These are phyloP conservation scores for Coemansia umbellata DNA, from an alignment of 192 early-diverging fungal genomes.

Conservation along the genomic window DNA sequence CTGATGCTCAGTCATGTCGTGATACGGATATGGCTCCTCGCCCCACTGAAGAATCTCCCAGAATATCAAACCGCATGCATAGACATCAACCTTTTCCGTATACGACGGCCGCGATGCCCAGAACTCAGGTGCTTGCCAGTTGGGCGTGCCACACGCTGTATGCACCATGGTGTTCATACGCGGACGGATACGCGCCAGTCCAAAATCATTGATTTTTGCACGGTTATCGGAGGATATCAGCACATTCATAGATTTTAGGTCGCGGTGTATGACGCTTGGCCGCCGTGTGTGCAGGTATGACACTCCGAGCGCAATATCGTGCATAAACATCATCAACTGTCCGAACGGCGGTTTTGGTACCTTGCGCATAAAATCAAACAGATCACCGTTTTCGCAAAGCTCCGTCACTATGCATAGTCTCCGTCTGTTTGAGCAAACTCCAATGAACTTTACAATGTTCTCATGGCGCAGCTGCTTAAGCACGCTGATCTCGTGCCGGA, in stretches of 20 bases:
- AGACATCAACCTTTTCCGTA: slow-evolving; percentile 68
- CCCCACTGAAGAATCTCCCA: slow-evolving; percentile 79
- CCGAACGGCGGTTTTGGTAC: slow-evolving; percentile 59
- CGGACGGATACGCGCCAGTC: slow-evolving; percentile 70
- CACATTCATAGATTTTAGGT: slow-evolving; percentile 77
- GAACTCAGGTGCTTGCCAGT: slow-evolving; percentile 80
- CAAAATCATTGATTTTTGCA: slow-evolving; percentile 80
- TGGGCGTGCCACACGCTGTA: slow-evolving; percentile 75
- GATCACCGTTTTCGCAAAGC: slow-evolving; percentile 68
- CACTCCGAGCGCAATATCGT: slow-evolving; percentile 69
- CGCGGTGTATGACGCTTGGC: slow-evolving; percentile 71
- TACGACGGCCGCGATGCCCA: slow-evolving; percentile 68
- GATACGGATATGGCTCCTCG: slow-evolving; percentile 65
- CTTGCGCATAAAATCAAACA: slow-evolving; percentile 70
- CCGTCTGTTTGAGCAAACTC: slow-evolving; percentile 63
- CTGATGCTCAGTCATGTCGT: slow-evolving; percentile 62
- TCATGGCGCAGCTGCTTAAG: slow-evolving; percentile 74
- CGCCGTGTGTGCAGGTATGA: slow-evolving; percentile 69
- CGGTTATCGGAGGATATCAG: slow-evolving; percentile 57
- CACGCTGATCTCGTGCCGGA: slow-evolving; percentile 73
- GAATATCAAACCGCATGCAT: slow-evolving; percentile 72
- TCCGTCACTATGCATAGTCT: slow-evolving; percentile 72
- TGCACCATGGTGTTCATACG: slow-evolving; percentile 66
- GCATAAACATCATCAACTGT: slow-evolving; percentile 71
- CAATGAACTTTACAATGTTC: slow-evolving; percentile 69